Evolutionary conservation across 2,329 filamentous ascomycete species (phyloP).

Genomic region (Epichloe sylvatica): DNA sequence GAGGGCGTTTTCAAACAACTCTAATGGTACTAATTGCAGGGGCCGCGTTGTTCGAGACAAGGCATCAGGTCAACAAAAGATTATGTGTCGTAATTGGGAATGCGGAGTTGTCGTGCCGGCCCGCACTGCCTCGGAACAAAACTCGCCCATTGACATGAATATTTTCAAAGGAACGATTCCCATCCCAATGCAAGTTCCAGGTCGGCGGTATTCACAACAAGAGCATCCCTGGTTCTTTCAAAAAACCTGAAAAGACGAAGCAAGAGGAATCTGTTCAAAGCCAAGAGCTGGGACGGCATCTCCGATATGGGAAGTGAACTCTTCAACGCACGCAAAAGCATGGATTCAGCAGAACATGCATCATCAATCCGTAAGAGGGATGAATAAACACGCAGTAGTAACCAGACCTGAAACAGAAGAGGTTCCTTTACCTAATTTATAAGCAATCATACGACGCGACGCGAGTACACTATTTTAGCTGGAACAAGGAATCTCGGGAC

Average conservation of each 20-base stretch:
- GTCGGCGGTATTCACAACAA: constrained; percentile 29
- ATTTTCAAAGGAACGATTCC: constrained; percentile 44
- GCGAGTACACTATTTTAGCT: not conserved
- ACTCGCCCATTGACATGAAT: constrained; percentile 10
- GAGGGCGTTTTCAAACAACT: not conserved
- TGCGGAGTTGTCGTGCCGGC: constrained; percentile 72
- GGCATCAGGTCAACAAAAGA: constrained; percentile 50
- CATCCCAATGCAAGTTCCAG: constrained; percentile 51
- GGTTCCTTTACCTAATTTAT: too few species aligned
- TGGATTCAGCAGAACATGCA: constrained; percentile 7
- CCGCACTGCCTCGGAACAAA: constrained; percentile 7
- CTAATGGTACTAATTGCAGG: constrained; percentile 32
- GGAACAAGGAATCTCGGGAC: not conserved
- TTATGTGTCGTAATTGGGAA: constrained; percentile 89
- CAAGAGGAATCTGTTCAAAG: not conserved
- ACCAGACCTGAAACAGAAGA: too few species aligned
- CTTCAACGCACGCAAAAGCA: not conserved
- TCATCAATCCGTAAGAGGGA: not conserved
- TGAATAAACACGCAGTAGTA: too few species aligned
- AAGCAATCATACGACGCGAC: not conserved
- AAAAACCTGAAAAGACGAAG: constrained; percentile 11
- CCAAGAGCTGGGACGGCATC: not conserved
- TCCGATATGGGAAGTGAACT: not conserved
- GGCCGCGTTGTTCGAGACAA: constrained; percentile 63
- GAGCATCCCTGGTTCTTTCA: constrained; percentile 31